These are phyloP conservation scores for Lentinula guzmanii DNA, from an alignment of 768 basidiomycete species.

Conservation along the genomic window DNA sequence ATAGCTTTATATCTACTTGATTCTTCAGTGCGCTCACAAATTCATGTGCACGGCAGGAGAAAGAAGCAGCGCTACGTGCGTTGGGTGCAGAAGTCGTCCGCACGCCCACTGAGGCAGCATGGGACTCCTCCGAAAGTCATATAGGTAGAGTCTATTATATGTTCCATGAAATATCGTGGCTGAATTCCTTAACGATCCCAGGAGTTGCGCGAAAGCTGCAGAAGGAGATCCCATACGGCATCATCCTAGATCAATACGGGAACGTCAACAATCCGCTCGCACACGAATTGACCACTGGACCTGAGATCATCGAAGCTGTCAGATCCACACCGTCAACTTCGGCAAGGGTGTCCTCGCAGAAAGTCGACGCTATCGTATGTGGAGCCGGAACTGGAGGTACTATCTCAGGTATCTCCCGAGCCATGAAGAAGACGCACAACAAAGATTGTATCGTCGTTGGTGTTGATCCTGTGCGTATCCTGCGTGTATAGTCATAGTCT, in stretches of 20 bases:
- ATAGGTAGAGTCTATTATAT: conserved; percentile 63
- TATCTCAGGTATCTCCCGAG: conserved; percentile 78
- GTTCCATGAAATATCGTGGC: conserved; percentile 49
- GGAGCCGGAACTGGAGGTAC: conserved; percentile 96
- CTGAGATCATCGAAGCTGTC: conserved; percentile 84
- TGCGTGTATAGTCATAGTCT: not conserved
- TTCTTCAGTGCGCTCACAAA: not conserved
- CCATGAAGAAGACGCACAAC: conserved; percentile 77
- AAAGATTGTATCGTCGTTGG: conserved; percentile 70
- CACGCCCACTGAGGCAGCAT: conserved; percentile 85
- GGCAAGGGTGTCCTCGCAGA: conserved; percentile 54
- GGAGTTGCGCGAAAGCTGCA: conserved; percentile 80
- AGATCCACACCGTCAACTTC: conserved; percentile 56
- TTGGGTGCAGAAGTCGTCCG: conserved; percentile 93
- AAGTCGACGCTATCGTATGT: conserved; percentile 78
- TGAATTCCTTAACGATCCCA: conserved; percentile 84
- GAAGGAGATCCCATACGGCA: conserved; percentile 70
- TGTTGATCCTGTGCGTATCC: conserved; percentile 74
- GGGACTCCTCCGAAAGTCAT: conserved; percentile 86
- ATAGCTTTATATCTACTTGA: not conserved
- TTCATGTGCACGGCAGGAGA: conserved; percentile 50
- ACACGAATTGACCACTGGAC: conserved; percentile 86
- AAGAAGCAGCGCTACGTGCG: conserved; percentile 86
- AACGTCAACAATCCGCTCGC: conserved; percentile 89
- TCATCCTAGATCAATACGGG: conserved; percentile 91